A percentile compares a stretch with the other conserved stretches of the same genome.
These are phyloP conservation scores for Colletotrichum somersetense DNA, from an alignment of 2,329 filamentous ascomycete genomes.

Conservation along the genomic window DNA sequence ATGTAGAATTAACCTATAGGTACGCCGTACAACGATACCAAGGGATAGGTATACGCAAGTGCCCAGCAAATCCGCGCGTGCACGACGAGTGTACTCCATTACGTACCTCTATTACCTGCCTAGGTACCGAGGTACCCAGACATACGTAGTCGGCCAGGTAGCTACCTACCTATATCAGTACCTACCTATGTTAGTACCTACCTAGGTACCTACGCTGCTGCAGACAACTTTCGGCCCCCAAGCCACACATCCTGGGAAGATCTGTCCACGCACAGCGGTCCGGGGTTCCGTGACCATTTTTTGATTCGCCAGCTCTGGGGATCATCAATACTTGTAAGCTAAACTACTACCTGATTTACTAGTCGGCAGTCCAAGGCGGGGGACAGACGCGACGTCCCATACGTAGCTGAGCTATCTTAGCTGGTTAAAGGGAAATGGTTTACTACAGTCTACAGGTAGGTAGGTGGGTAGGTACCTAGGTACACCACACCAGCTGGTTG, in stretches of 20 bases:
- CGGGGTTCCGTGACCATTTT: slow-evolving; percentile 1
- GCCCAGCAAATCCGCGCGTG: neutral
- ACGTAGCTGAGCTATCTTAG: slow-evolving; percentile 9
- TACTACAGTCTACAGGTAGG: too few species aligned
- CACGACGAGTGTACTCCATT: neutral
- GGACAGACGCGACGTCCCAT: slow-evolving; percentile 22
- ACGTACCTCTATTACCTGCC: too few species aligned
- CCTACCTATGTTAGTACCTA: too few species aligned
- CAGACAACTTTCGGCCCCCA: neutral
- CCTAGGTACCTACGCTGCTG: neutral
- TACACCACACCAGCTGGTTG: too few species aligned
- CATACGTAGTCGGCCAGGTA: too few species aligned
- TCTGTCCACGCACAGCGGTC: slow-evolving; percentile 2
- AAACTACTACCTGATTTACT: neutral
- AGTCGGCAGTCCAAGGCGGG: slow-evolving; percentile 22
- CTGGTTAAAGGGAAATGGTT: neutral
- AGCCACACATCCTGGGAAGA: slow-evolving; percentile 4
- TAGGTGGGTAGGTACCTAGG: too few species aligned
- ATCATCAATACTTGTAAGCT: neutral
- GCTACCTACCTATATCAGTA: too few species aligned
- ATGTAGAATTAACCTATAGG: too few species aligned
- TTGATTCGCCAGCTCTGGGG: slow-evolving; percentile 20
- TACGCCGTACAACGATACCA: too few species aligned
- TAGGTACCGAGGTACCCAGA: too few species aligned
- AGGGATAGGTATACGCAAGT: neutral